Conservation (phyloP, 208 protist species). For the Tetramitus jugosus region DNA sequence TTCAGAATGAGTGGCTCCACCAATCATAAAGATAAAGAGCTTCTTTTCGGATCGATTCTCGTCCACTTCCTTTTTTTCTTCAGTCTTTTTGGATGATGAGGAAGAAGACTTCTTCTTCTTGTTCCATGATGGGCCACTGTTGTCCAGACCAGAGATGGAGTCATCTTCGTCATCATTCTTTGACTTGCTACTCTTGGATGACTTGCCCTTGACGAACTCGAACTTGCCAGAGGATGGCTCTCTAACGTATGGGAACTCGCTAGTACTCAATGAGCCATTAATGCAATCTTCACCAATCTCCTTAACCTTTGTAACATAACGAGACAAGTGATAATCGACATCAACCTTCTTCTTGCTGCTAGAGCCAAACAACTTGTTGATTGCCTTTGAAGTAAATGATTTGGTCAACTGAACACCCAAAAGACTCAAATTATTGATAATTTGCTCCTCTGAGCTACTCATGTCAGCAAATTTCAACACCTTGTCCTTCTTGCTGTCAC, state of each 20-base stretch:
- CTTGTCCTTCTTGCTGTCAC: neutral
- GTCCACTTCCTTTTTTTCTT: neutral
- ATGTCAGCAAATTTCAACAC: neutral
- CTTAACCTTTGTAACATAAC: conserved; percentile 6
- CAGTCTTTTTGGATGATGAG: neutral
- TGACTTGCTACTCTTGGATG: neutral
- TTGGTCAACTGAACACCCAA: neutral
- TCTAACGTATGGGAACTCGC: neutral
- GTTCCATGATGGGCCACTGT: neutral
- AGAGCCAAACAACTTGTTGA: neutral
- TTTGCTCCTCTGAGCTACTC: no score
- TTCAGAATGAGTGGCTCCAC: conserved; percentile 4
- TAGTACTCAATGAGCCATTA: neutral
- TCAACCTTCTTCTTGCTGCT: neutral
- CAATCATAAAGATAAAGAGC: conserved; percentile 11
- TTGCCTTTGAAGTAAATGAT: neutral
- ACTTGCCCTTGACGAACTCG: neutral
- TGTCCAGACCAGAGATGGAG: neutral
- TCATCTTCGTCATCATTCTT: neutral
- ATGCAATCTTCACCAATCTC: neutral
- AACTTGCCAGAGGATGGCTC: neutral
- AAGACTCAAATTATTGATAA: neutral
- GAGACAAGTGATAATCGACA: neutral
- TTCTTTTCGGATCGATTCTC: neutral
- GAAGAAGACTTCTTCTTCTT: neutral